These are phyloP conservation scores for Phylloporus sp. DNA, from an alignment of 768 basidiomycete species.

Conservation along the genomic window DNA sequence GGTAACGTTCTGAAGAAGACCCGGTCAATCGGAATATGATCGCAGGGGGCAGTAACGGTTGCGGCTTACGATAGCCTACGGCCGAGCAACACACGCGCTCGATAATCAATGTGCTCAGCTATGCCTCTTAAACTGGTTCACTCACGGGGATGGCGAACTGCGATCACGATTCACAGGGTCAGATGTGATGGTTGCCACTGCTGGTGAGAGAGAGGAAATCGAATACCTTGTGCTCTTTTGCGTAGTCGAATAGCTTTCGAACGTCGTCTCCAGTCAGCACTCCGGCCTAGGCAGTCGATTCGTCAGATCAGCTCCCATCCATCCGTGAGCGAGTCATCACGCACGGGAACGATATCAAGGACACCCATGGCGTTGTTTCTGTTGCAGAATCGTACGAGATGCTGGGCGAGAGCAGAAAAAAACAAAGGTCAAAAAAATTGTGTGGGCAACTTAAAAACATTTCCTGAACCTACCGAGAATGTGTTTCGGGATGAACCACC, in stretches of 20 bases:
- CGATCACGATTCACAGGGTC: slow-evolving; percentile 8
- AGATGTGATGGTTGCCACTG: neutral
- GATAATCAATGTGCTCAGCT: neutral
- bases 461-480: slow-evolving; percentile 12
- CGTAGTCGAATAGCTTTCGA: slow-evolving; percentile 93
- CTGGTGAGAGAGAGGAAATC: neutral
- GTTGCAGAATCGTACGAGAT: slow-evolving; percentile 7
- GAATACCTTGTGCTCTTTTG: slow-evolving; percentile 81
- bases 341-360: slow-evolving; percentile 79
- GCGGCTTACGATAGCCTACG: slow-evolving; percentile 71
- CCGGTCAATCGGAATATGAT: neutral
- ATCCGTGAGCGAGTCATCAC: slow-evolving; percentile 24
- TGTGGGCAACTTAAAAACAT: slow-evolving; percentile 1
- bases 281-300: slow-evolving; percentile 56
- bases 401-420: slow-evolving; percentile 3
- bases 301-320: slow-evolving; percentile 3
- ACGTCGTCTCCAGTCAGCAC: slow-evolving; percentile 95
- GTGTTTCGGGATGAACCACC: neutral
- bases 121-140: slow-evolving; percentile 12
- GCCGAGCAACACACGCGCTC: neutral
- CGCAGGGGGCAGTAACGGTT: neutral
- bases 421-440: neutral
- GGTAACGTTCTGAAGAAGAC: slow-evolving; percentile 72
- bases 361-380: slow-evolving; percentile 53
- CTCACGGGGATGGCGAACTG: slow-evolving; percentile 85